Base-by-base conservation (phyloP, 1,139 yeast species). In the Scheffersomyces segobiensis region DNA sequence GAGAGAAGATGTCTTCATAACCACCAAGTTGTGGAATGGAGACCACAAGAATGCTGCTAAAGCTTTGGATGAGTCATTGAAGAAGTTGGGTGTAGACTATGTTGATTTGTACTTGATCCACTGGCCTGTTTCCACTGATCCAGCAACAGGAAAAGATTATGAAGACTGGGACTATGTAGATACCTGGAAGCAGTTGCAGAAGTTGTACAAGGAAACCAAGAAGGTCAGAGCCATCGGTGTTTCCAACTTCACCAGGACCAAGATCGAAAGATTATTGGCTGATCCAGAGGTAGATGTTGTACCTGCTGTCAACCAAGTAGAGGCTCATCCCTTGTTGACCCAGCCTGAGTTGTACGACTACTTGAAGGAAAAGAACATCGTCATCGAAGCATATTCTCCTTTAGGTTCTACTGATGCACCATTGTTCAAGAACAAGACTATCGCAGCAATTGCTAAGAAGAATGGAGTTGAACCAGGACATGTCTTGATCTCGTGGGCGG, bases 91-190 rank as follows among this genome's bases (percentile, higher is more conserved):
- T 1, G 75, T 90, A 65, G 96, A 90, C 57, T 93, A 93, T 67
- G 87, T 93, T 59, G 98, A 93, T 71, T 79, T 93, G 66, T 88
- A 88, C 72, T 81, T 93, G 71, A 83, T 91, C 69, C 98, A 93
- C 76, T 92, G 97, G 97, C 98, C 98, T 4, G 80, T 84, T 56
- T 82, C 91, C 1, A 70, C 85, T 59, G 79, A 82, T 56, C 68
- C 73, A 3, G 60, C 57, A 17, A 62, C 68, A 48, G 62, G 65
- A 5, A 79, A 56, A 17, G 48, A 50, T 32, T 55, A 55, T 55
- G 39, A 58, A 1, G 82, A 79, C 56, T 87, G 89, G 85, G 77
- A 80, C 67, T 84, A 80, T 65, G 73, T 86, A 61, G 86, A 89
- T 69, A 87, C 97, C 55, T 92, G 91, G 86, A 85, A 84, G 71